Evolutionary conservation across 2,329 filamentous ascomycete species (phyloP).

Genomic region (Alternaria angustiovoidea): DNA sequence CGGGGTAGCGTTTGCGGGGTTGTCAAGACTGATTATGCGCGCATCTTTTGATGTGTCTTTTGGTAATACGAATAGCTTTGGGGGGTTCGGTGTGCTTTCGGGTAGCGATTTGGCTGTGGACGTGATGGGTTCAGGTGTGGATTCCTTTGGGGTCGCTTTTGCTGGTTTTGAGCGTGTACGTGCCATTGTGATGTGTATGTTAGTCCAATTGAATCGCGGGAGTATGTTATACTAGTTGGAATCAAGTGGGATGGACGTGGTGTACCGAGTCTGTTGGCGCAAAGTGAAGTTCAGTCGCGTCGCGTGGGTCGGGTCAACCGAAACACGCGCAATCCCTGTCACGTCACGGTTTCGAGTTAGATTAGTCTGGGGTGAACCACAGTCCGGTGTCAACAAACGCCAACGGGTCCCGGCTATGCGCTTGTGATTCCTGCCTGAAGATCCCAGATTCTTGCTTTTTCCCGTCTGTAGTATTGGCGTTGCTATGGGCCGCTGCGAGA

Average conservation of each 20-base stretch:
- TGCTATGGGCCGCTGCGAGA: slow-evolving; percentile 41
- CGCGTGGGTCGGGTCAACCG: slow-evolving; percentile 20
- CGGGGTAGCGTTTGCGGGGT: slow-evolving; percentile 59
- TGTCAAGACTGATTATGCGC: slow-evolving; percentile 63
- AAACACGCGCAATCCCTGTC: slow-evolving; percentile 41
- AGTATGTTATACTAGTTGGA: background rate
- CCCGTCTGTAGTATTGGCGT: slow-evolving; percentile 15
- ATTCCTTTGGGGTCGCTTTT: slow-evolving; percentile 21
- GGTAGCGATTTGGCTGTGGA: slow-evolving; percentile 43
- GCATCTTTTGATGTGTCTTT: slow-evolving; percentile 60
- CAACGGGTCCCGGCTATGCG: slow-evolving; percentile 9
- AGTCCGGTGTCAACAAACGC: slow-evolving; percentile 30
- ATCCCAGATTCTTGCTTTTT: slow-evolving; percentile 3
- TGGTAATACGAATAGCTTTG: slow-evolving; percentile 67
- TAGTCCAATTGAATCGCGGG: background rate
- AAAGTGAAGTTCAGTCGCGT: slow-evolving; percentile 9
- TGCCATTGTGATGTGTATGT: slow-evolving; percentile 34
- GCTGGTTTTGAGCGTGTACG: slow-evolving; percentile 47
- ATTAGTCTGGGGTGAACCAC: slow-evolving; percentile 32
- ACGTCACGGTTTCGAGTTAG: slow-evolving; percentile 37
- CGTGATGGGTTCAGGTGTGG: slow-evolving; percentile 33
- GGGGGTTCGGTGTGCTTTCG: slow-evolving; percentile 52
- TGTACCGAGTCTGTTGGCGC: background rate
- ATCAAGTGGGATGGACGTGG: background rate
- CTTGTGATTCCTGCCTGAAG: slow-evolving; percentile 2